These are phyloP conservation scores for Thermothielavioides terrestris DNA, from an alignment of 495 filamentous ascomycete species.

Conservation along the genomic window DNA sequence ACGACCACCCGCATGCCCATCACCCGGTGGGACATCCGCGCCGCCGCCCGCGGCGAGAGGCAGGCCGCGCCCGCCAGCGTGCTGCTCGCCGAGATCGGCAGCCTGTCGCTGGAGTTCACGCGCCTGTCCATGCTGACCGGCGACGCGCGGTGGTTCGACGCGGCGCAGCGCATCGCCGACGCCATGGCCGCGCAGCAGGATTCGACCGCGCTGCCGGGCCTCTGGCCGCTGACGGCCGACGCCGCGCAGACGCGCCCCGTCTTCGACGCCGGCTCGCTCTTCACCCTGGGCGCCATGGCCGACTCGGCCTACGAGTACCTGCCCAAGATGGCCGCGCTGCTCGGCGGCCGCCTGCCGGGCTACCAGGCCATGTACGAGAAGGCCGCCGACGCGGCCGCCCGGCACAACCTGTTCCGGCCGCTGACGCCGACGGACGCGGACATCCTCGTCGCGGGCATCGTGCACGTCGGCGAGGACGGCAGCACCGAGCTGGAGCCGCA, in stretches of 20 bases:
- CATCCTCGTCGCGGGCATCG: slow-evolving; percentile 53
- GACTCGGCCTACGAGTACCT: slow-evolving; percentile 91
- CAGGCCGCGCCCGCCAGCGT: slow-evolving; percentile 45
- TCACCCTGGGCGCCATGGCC: slow-evolving; percentile 65
- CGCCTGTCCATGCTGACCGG: slow-evolving; percentile 72
- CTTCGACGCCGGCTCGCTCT: slow-evolving; percentile 34
- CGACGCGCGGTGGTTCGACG: slow-evolving; percentile 75
- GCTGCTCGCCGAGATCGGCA: slow-evolving; percentile 61
- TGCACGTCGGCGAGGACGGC: slow-evolving; percentile 9
- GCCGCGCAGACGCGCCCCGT: slow-evolving; percentile 19
- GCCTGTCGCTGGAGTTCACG: slow-evolving; percentile 74
- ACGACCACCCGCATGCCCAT: slow-evolving; percentile 76
- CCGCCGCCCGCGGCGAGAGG: slow-evolving; percentile 63
- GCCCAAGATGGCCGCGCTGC: slow-evolving; percentile 52
- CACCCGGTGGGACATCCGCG: slow-evolving; percentile 55
- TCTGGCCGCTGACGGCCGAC: slow-evolving; percentile 32
- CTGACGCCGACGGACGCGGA: slow-evolving; percentile 51
- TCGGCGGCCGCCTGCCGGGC: slow-evolving; percentile 23
- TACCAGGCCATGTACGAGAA: slow-evolving; percentile 34
- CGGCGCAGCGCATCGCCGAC: slow-evolving; percentile 65
- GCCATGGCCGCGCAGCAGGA: slow-evolving; percentile 60
- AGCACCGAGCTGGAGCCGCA: slow-evolving; percentile 23
- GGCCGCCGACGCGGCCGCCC: slow-evolving; percentile 53
- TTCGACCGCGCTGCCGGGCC: slow-evolving; percentile 58
- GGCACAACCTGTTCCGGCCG: slow-evolving; percentile 59